A percentile compares a stretch with the other conserved stretches of the same genome.
Evolutionary conservation across 2,329 filamentous ascomycete genomes (phyloP).

Genomic region (Metarhizium album): DNA sequence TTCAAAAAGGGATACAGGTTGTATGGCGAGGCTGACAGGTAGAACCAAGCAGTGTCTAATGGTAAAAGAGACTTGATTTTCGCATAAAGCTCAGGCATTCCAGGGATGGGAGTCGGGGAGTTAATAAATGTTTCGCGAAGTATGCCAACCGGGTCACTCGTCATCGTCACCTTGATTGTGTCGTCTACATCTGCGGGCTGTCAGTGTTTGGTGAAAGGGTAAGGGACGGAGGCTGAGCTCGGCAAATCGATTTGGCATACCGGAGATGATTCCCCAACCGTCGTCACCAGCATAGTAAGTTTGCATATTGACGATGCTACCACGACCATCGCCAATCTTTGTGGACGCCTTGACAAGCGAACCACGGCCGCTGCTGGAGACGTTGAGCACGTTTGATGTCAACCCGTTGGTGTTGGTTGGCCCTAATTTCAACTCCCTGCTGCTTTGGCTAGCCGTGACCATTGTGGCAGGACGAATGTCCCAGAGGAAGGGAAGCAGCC

Average conservation of each 20-base stretch:
- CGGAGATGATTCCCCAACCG: slow-evolving; percentile 77
- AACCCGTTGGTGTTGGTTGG: slow-evolving; percentile 65
- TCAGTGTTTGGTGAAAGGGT: neutral
- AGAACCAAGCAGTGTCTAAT: slow-evolving; percentile 69
- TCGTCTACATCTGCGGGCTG: slow-evolving; percentile 67
- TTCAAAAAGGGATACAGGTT: slow-evolving; percentile 84
- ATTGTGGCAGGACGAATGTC: slow-evolving; percentile 60
- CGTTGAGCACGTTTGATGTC: slow-evolving; percentile 48
- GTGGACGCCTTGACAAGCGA: slow-evolving; percentile 35
- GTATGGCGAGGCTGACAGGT: slow-evolving; percentile 87
- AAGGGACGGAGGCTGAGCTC: neutral
- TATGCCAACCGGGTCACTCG: slow-evolving; percentile 69
- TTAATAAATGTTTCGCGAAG: slow-evolving; percentile 76
- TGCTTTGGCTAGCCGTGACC: slow-evolving; percentile 51
- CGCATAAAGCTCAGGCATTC: slow-evolving; percentile 78
- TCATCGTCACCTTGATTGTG: slow-evolving; percentile 86
- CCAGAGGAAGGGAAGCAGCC: slow-evolving; percentile 70
- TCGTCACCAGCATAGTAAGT: slow-evolving; percentile 66
- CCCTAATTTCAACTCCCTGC: slow-evolving; percentile 43
- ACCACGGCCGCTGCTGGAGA: slow-evolving; percentile 38
- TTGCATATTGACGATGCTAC: slow-evolving; percentile 49
- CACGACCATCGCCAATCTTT: slow-evolving; percentile 37
- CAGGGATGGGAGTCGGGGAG: slow-evolving; percentile 55
- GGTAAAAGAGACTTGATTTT: slow-evolving; percentile 46
- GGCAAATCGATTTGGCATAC: slow-evolving; percentile 24